Evolutionary conservation across 768 basidiomycete genomes (phyloP).

Genomic region (Galerina sulciceps): DNA sequence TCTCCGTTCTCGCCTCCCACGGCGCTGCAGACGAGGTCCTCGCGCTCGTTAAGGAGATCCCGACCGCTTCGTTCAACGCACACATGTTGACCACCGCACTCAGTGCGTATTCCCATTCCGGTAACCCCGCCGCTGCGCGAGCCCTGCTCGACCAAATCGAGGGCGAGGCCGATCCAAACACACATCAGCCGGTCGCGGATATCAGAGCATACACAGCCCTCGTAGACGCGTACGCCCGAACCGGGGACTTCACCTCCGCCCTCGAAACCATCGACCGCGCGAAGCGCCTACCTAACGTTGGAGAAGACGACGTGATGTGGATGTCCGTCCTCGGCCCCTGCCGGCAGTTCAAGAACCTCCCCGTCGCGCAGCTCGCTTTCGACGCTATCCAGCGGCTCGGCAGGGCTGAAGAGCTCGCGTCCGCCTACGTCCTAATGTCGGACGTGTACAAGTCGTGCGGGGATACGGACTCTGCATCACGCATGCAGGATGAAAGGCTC

Average conservation of each 20-base stretch:
- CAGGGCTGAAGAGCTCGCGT: too few species aligned
- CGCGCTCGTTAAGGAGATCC: constrained; percentile 25
- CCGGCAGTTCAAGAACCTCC: constrained; percentile 27
- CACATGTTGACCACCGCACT: constrained; percentile 28
- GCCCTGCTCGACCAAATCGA: constrained; percentile 26
- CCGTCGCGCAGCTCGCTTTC: constrained; percentile 25
- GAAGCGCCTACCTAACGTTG: too few species aligned
- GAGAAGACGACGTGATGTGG: constrained; percentile 29
- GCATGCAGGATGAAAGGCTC: too few species aligned
- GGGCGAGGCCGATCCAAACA: too few species aligned
- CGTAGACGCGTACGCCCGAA: constrained; percentile 25
- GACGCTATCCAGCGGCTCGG: too few species aligned
- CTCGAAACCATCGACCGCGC: too few species aligned
- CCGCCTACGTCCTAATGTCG: too few species aligned
- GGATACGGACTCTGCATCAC: too few species aligned
- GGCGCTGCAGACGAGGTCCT: constrained; percentile 24
- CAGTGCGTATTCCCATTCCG: constrained; percentile 27
- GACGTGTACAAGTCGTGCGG: too few species aligned
- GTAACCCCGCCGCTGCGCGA: constrained; percentile 26
- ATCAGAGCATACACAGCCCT: constrained; percentile 23
- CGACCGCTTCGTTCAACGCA: constrained; percentile 27
- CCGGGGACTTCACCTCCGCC: constrained; percentile 26
- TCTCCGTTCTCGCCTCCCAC: constrained; percentile 24
- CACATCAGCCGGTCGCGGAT: neutral
- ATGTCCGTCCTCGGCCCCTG: constrained; percentile 27